phyloP scores from a whole-genome alignment of 192 early-diverging fungal species.

The Coemansia sp. region DNA sequence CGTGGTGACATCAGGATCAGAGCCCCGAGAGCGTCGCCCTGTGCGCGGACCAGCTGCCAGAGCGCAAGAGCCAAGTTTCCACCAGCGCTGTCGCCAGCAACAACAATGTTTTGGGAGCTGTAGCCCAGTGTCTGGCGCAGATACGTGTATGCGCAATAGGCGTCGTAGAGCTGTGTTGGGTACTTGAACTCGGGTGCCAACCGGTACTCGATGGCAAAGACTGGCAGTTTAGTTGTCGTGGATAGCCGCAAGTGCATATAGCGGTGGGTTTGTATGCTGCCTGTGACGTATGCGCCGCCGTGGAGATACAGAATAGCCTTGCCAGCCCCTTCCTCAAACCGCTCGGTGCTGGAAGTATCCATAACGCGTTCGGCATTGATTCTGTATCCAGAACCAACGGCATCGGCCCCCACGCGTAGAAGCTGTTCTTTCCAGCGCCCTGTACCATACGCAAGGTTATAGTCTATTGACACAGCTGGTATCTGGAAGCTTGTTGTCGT shows the following conservation, averaged over 20 bases:
- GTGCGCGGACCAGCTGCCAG: conserved; percentile 23
- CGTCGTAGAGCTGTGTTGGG: conserved; percentile 80
- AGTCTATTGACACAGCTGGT: not conserved
- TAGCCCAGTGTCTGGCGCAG: conserved; percentile 39
- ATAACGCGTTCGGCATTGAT: conserved; percentile 16
- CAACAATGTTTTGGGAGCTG: conserved; percentile 16
- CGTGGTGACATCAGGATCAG: conserved; percentile 39
- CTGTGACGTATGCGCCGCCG: conserved; percentile 68
- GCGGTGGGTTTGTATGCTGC: conserved; percentile 44
- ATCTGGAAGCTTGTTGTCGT: not conserved
- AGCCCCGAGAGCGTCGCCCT: not conserved
- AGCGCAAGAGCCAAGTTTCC: conserved; percentile 46
- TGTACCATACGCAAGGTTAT: not conserved
- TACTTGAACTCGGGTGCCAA: conserved; percentile 79
- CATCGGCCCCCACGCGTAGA: not conserved
- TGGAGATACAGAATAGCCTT: conserved; percentile 65
- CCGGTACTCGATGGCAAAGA: conserved; percentile 70
- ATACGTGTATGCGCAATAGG: conserved; percentile 70
- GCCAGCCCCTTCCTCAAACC: not conserved
- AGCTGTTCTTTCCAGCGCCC: not conserved
- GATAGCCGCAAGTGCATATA: conserved; percentile 51
- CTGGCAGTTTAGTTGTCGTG: conserved; percentile 30
- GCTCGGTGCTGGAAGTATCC: not conserved
- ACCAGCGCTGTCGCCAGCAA: conserved; percentile 52
- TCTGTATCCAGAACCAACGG: not conserved